Evolutionary conservation across 2,329 filamentous ascomycete species (phyloP).

Genomic region (Trichophyton simii): DNA sequence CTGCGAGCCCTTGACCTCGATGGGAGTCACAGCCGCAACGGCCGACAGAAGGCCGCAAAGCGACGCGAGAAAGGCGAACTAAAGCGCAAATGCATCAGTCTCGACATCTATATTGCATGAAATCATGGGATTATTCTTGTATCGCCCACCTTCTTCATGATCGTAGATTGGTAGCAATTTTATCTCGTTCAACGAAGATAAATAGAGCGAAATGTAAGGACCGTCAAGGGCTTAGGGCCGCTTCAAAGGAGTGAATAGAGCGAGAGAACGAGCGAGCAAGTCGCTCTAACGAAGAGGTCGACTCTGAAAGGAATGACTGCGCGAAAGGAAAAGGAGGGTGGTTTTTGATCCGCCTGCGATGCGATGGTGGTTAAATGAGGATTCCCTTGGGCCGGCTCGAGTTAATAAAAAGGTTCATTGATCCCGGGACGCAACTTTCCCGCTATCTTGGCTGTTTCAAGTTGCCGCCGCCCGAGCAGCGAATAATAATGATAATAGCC

Average conservation of each 20-base stretch:
- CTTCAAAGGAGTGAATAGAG: slow-evolving; percentile 12
- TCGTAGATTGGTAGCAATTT: not conserved
- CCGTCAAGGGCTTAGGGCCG: not conserved
- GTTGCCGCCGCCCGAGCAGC: not conserved
- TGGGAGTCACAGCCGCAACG: slow-evolving; percentile 42
- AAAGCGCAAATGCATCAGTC: not conserved
- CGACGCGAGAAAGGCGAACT: slow-evolving; percentile 23
- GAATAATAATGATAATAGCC: not conserved
- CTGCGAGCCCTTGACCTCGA: slow-evolving; percentile 47
- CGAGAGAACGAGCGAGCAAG: slow-evolving; percentile 11
- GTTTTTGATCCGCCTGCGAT: not conserved
- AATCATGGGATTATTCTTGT: not conserved
- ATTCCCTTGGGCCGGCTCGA: too few relatives aligned
- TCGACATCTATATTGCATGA: not conserved
- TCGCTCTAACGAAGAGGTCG: slow-evolving; percentile 10
- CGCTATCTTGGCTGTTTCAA: slow-evolving; percentile 3
- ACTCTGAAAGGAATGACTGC: slow-evolving; percentile 6
- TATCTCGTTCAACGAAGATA: not conserved
- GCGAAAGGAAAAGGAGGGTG: slow-evolving; percentile 8
- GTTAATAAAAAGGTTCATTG: too few relatives aligned
- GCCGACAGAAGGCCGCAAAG: slow-evolving; percentile 34
- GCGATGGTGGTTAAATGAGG: not conserved
- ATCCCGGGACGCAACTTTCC: not conserved
- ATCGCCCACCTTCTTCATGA: slow-evolving; percentile 4
- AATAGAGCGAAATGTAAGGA: not conserved